phyloP scores from a whole-genome alignment of 2,329 filamentous ascomycete species.

The Trichoderma atroviride region DNA sequence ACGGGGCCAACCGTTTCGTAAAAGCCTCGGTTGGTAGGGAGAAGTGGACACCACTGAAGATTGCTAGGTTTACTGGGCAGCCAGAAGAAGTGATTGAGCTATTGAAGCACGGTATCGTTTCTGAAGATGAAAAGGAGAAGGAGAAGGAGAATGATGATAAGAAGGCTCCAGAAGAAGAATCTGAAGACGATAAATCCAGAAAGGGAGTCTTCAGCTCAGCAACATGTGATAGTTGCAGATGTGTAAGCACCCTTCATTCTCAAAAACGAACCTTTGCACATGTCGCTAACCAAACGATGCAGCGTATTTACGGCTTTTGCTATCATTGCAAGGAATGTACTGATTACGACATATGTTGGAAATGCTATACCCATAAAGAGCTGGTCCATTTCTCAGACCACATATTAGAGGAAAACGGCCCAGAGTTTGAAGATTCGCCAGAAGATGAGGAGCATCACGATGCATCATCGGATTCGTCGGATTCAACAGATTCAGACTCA shows the following conservation, averaged over 20 bases:
- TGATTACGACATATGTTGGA: slow-evolving; percentile 26
- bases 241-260: slow-evolving; percentile 10
- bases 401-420: slow-evolving; percentile 11
- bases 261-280: neutral
- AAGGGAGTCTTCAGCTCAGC: neutral
- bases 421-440: slow-evolving; percentile 18
- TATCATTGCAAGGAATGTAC: slow-evolving; percentile 19
- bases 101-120: slow-evolving; percentile 19
- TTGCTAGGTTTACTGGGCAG: slow-evolving; percentile 21
- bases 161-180: neutral
- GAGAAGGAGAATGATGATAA: neutral
- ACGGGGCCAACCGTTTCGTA: slow-evolving; percentile 19
- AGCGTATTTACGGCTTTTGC: slow-evolving; percentile 22
- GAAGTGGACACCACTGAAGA: slow-evolving; percentile 25
- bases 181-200: slow-evolving; percentile 19
- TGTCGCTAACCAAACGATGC: neutral
- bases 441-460: slow-evolving; percentile 17
- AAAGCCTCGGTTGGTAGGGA: slow-evolving; percentile 1
- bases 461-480: slow-evolving; percentile 22
- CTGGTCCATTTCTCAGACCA: slow-evolving; percentile 16
- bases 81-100: slow-evolving; percentile 18
- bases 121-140: slow-evolving; percentile 2
- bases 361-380: slow-evolving; percentile 14
- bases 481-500: slow-evolving; percentile 26
- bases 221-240: slow-evolving; percentile 24